Base-by-base conservation (phyloP, 768 basidiomycete species). In the Mycena metata region DNA sequence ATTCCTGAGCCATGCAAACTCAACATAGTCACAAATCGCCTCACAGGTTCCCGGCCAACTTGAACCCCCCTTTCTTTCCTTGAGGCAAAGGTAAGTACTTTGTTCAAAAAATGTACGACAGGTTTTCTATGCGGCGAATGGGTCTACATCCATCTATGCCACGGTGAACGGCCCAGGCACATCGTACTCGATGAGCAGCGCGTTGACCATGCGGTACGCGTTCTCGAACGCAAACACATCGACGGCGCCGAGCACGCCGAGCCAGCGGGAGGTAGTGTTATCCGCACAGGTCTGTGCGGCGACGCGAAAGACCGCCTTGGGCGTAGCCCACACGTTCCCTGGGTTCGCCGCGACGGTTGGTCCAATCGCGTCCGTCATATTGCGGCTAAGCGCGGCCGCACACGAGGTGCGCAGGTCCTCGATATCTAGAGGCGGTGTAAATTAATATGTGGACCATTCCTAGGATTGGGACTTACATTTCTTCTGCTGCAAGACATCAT, bases 401-500 rank as follows among this genome's bases (percentile, higher is more conserved):
- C 55, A 56, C 55, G 55, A 56, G 21, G 41, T 41, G 41, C 19
- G 55, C 55, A 56, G 36, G 39, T 56, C 55, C 55, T 56, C 39
- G 26, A 56, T 26, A 23, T 56, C 55, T 56, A 56, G 24, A 56
- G 39, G 55, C 39, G 17, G 55, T 23, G 55, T 12, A 43, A 17
- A 57, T 45, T 15, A 45, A 45, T 45, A 45, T 17, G 23, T 45
- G 9, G n/a, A 56, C 17, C 50, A 51, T 51, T 26, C 39, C 6
- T 51, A 23, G 41, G 41, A 57, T 57, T 19, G 24, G 24, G 56
- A 57, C 56, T 57, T n/a, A 26, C 56, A 57, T 57, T 57, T 57
- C 56, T 57, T 57, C 56, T 57, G 56, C 23, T 21, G 56, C 56
- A 57, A 45, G 23, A 57, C 56, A 57, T 57, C 56, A 24, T 57